Conservation (phyloP, 805 yeast species). For the Barnettozyma pratensis region DNA sequence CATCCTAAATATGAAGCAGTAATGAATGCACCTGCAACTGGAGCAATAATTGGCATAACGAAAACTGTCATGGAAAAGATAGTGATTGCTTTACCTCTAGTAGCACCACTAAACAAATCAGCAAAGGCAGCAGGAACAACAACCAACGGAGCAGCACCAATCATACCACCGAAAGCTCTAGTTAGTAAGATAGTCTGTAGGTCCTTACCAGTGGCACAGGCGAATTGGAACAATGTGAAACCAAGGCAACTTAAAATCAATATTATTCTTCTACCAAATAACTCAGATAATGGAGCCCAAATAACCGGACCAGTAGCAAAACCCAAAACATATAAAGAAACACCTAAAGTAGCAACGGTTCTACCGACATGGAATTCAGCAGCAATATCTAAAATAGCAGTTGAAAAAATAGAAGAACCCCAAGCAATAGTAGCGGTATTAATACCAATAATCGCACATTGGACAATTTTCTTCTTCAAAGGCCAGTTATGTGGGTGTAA, state of each 20-base stretch:
- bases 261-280: slow-evolving; percentile 65
- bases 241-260: slow-evolving; percentile 52
- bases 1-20: slow-evolving; percentile 61
- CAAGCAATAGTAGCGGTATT: slow-evolving; percentile 52
- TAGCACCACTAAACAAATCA: slow-evolving; percentile 61
- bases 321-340: slow-evolving; percentile 83
- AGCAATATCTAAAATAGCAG: slow-evolving; percentile 47
- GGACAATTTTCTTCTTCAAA: slow-evolving; percentile 35
- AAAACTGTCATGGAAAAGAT: slow-evolving; percentile 70
- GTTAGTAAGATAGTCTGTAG: slow-evolving; percentile 71
- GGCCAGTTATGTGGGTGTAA: slow-evolving; percentile 79
- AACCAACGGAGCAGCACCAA: slow-evolving; percentile 83
- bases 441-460: slow-evolving; percentile 43
- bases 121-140: slow-evolving; percentile 86
- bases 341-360: slow-evolving; percentile 69
- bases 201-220: slow-evolving; percentile 73
- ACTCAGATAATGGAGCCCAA: slow-evolving; percentile 87
- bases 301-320: slow-evolving; percentile 89
- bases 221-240: slow-evolving; percentile 58
- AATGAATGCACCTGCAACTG: slow-evolving; percentile 70
- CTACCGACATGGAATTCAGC: slow-evolving; percentile 52
- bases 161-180: slow-evolving; percentile 74
- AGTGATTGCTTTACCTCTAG: slow-evolving; percentile 73
- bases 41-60: slow-evolving; percentile 77
- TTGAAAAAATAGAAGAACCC: slow-evolving; percentile 82